Percentiles rank a stretch among this genome's conserved stretches.
Conservation (phyloP, 2,329 filamentous ascomycete species). For the Parasarocladium wereldwijsianum region DNA sequence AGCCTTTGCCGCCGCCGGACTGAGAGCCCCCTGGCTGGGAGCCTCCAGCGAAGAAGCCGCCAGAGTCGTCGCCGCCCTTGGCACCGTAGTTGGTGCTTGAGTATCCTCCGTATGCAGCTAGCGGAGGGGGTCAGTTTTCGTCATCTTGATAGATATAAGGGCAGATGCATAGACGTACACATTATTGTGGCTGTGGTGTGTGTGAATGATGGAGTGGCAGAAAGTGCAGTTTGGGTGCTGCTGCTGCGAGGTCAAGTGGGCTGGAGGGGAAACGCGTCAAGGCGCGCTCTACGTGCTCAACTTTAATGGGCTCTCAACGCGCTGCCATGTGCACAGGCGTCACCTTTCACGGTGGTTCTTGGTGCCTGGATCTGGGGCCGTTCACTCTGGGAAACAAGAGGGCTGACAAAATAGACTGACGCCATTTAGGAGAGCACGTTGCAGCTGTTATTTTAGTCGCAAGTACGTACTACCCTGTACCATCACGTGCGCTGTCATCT, state of each 20-base stretch:
- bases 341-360: too few species aligned
- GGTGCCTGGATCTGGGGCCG: too few species aligned
- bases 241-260: too few species aligned
- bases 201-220: conserved; percentile 4
- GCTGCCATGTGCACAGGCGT: too few species aligned
- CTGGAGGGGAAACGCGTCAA: conserved; percentile 9
- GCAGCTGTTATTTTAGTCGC: too few species aligned
- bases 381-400: too few species aligned
- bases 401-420: too few species aligned
- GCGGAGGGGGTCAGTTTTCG: conserved; percentile 1
- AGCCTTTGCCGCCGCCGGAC: conserved; percentile 32
- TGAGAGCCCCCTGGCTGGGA: conserved; percentile 43
- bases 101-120: conserved; percentile 37
- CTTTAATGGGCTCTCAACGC: conserved; percentile 4
- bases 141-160: conserved; percentile 4
- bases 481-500: too few species aligned
- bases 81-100: conserved; percentile 32
- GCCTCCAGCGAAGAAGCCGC: conserved; percentile 45
- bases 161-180: conserved; percentile 13
- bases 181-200: conserved; percentile 13
- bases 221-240: too few species aligned
- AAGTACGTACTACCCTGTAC: too few species aligned
- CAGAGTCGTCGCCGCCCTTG: conserved; percentile 43
- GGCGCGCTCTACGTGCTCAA: too few species aligned
- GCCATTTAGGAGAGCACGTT: too few species aligned